These are phyloP conservation scores for Royoungia palumana DNA, from an alignment of 768 basidiomycete genomes.

Conservation along the genomic window DNA sequence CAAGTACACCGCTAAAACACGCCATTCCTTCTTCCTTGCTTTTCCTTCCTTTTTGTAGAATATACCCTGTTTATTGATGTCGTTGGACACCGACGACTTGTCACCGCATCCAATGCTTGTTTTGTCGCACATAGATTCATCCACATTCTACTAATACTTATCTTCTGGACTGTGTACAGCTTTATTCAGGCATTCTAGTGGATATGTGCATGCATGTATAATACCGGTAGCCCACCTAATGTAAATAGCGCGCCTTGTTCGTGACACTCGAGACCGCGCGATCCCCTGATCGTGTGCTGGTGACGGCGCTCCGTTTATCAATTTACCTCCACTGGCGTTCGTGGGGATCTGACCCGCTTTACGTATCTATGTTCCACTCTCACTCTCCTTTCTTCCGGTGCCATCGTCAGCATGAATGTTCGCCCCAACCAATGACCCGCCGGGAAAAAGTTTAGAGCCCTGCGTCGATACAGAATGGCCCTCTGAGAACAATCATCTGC, in stretches of 20 bases:
- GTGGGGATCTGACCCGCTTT: constrained; percentile 26
- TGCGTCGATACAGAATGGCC: constrained; percentile 3
- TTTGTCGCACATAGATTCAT: constrained; percentile 26
- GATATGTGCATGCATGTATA: constrained; percentile 40
- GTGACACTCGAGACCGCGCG: background rate
- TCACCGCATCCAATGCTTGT: background rate
- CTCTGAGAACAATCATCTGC: too few relatives aligned
- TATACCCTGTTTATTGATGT: constrained; percentile 38
- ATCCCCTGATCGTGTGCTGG: constrained; percentile 12
- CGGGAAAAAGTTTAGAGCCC: constrained; percentile 6
- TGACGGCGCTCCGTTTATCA: constrained; percentile 22
- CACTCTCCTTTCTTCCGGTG: constrained; percentile 12
- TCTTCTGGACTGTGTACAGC: constrained; percentile 33
- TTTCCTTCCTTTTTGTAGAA: constrained; percentile 21
- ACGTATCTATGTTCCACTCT: constrained; percentile 20
- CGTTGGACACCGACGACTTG: constrained; percentile 19
- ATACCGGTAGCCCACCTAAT: constrained; percentile 30
- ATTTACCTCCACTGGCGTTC: constrained; percentile 25
- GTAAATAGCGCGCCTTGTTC: constrained; percentile 27
- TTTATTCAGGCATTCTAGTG: constrained; percentile 36
- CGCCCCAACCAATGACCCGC: constrained; percentile 1
- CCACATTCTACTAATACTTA: constrained; percentile 34
- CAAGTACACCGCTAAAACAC: constrained; percentile 53
- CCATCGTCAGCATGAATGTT: background rate
- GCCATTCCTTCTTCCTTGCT: background rate